Evolutionary conservation across 257 asterid genomes (phyloP).

Genomic region (Solanum rostratum): DNA sequence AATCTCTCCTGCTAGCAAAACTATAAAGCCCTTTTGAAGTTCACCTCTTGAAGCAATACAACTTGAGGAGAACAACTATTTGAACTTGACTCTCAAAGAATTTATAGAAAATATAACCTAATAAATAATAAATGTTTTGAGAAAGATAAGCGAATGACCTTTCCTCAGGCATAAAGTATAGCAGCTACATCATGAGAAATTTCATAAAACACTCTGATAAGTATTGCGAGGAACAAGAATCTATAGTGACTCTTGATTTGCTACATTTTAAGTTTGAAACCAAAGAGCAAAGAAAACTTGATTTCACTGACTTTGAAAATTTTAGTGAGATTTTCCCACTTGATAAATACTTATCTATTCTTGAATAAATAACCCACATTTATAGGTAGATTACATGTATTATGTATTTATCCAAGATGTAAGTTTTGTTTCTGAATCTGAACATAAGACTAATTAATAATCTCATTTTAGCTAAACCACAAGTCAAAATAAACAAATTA

Average conservation of each 20-base stretch:
- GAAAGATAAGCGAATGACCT: neutral
- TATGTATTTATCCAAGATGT: neutral
- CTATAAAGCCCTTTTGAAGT: neutral
- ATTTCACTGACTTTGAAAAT: neutral
- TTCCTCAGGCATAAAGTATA: neutral
- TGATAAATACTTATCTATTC: neutral
- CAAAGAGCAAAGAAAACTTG: neutral
- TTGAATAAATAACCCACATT: neutral
- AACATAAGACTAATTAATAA: neutral
- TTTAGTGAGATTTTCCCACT: neutral
- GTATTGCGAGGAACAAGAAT: neutral
- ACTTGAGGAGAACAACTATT: neutral
- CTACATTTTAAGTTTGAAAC: neutral
- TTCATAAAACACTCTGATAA: neutral
- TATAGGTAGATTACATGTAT: neutral
- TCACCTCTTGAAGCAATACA: neutral
- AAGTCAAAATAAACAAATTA: neutral
- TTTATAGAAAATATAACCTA: neutral
- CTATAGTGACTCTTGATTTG: neutral
- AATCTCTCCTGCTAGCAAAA: neutral
- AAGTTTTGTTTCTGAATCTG: neutral
- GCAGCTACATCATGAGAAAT: neutral
- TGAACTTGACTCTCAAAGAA: neutral
- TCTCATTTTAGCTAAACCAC: neutral
- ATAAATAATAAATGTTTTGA: neutral